Evolutionary conservation across 192 early-diverging fungal genomes (phyloP), one percentile per base, ranked within the genome.

Genomic region (Diversispora epigaea): DNA sequence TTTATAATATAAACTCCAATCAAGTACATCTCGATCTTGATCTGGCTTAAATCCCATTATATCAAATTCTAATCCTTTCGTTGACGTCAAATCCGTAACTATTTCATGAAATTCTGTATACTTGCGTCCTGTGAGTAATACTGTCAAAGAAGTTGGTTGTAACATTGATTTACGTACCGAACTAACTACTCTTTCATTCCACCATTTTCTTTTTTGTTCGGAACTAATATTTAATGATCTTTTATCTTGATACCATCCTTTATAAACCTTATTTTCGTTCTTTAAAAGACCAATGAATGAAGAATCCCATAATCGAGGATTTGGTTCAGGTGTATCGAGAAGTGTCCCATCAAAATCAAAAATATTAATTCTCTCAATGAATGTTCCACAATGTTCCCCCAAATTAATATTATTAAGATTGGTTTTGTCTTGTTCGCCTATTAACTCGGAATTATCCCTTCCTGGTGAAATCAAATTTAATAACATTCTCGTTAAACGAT

Each of bases 341-440:
- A 64, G n/a, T n/a, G 62, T 64, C 14, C 62, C 62, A 64, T 64
- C 62, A 64, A 64, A 64, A 6, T 64, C 62, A 43, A 64, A 64
- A 21, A 64, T 64, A 43, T 64, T 64, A 4, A 64, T 44, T 44
- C 17, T 32, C 6, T 32, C 25, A 2, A 32, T 32, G 2, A 32
- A 32, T 32, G 25, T 32, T 32, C 25, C 2, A 32, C n/a, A n/a
- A n/a, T n/a, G n/a, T n/a, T 32, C 25, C 25, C 25, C 25, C 2
- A 32, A 32, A 32, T 32, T 32, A 32, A 32, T 32, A 32, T 2
- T 32, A 32, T 32, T n/a, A n/a, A n/a, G n/a, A n/a, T n/a, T n/a
- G n/a, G n/a, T n/a, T n/a, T n/a, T 32, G 25, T 32, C 25, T 32
- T 32, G 25, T 32, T 32, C 25, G 25, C 25, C 25, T 32, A 32